Conservation (phyloP, 1,284 basidiomycete genomes). For the Sporisorium iseilematis-ciliati region DNA sequence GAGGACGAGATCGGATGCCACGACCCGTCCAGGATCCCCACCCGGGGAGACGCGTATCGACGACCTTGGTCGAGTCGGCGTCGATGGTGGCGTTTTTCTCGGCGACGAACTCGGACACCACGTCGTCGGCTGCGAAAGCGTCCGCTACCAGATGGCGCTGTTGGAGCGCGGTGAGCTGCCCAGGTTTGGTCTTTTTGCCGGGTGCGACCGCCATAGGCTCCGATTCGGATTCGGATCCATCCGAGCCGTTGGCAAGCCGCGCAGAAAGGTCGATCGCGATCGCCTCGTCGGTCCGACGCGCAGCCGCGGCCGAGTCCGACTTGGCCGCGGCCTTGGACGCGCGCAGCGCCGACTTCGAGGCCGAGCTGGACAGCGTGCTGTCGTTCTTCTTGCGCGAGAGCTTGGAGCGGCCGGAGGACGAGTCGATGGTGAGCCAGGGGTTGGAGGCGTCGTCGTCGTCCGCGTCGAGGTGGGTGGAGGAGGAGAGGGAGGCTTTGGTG, state of each 20-base stretch:
- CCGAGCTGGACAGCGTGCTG: conserved; percentile 8
- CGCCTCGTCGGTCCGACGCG: conserved; percentile 15
- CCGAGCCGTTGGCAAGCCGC: not conserved
- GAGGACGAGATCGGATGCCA: conserved; percentile 72
- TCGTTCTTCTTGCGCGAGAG: conserved; percentile 55
- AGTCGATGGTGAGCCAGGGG: conserved; percentile 46
- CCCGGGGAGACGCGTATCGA: conserved; percentile 86
- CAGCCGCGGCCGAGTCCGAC: conserved; percentile 41
- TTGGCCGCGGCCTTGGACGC: conserved; percentile 19
- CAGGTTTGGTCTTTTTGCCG: not conserved
- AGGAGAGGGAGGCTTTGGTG: not conserved
- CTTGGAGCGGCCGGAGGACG: conserved; percentile 13
- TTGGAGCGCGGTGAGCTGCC: conserved; percentile 63
- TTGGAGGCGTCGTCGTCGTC: conserved; percentile 36
- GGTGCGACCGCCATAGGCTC: not conserved
- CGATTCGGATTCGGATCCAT: not conserved
- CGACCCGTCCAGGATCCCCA: conserved; percentile 96
- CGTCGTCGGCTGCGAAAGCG: conserved; percentile 96
- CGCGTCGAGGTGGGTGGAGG: not conserved
- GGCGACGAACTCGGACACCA: conserved; percentile 86
- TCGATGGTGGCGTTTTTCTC: conserved; percentile 83
- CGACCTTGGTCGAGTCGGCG: conserved; percentile 82
- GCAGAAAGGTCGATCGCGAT: conserved; percentile 25
- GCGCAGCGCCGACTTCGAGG: conserved; percentile 19
- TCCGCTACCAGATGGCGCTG: conserved; percentile 90